phyloP scores from a whole-genome alignment of 495 filamentous ascomycete genomes.

The Halenospora varia region DNA sequence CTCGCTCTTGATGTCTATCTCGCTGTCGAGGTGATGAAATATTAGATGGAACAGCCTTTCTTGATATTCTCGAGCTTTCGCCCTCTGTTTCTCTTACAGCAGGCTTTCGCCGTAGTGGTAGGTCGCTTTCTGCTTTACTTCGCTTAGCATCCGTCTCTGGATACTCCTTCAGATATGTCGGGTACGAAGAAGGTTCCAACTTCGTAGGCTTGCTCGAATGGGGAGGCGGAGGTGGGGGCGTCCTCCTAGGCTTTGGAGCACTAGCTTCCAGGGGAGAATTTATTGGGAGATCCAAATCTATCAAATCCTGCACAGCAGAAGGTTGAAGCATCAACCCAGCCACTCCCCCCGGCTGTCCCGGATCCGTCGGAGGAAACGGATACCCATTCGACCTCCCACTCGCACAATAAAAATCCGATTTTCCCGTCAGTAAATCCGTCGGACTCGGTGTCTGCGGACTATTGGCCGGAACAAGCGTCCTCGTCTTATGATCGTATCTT shows the following conservation, averaged over 20 bases:
- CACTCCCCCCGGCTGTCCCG: conserved; percentile 17
- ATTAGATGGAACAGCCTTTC: conserved; percentile 23
- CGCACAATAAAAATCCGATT: conserved; percentile 12
- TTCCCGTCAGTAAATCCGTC: conserved; percentile 15
- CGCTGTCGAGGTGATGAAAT: conserved; percentile 28
- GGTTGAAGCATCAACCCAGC: conserved; percentile 16
- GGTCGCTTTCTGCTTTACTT: conserved; percentile 11
- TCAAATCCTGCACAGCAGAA: conserved; percentile 15
- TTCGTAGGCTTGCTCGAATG: conserved; percentile 34
- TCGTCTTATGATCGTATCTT: conserved; percentile 24
- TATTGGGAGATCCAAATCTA: conserved; percentile 18
- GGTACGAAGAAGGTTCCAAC: conserved; percentile 24
- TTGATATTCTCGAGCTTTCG: conserved; percentile 7
- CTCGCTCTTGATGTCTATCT: conserved; percentile 21
- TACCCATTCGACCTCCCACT: conserved; percentile 18
- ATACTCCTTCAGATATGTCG: conserved; percentile 28
- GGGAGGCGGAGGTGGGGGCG: conserved; percentile 33
- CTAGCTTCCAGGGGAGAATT: conserved; percentile 6
- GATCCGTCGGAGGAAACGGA: conserved; percentile 24
- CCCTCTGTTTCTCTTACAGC: conserved; percentile 5
- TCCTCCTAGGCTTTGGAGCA: conserved; percentile 19
- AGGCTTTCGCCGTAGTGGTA: conserved; percentile 19
- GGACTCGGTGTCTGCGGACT: conserved; percentile 6
- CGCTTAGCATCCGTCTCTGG: conserved; percentile 23
- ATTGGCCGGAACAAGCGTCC: conserved; percentile 16